Evolutionary conservation across 164 flowering plant species (phyloP), one percentile per base, ranked within the genome.

Genomic region (Nymphaea thermarum): DNA sequence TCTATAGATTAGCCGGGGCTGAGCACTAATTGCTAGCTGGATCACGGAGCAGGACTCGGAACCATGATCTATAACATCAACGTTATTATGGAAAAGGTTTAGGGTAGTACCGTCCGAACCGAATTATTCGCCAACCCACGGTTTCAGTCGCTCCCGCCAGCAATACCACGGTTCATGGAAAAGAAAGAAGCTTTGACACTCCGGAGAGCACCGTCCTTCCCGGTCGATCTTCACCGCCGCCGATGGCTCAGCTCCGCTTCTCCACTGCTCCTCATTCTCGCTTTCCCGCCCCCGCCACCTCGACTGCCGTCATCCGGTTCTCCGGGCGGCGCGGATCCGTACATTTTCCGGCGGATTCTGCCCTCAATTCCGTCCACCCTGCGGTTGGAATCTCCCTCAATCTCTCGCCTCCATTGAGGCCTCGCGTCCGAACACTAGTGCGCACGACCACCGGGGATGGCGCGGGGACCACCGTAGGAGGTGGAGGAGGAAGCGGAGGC

Each of bases 181-280:
- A 25, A 25, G 36, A 25, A 25, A 25, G 36, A 25, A 25, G 36
- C 36, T 25, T 25, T 25, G 36, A 25, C 36, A 25, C 36, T 25
- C 36, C 36, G 36, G 36, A 25, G 36, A 25, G 36, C 36, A 1
- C 36, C 36, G 36, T 25, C 36, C 36, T 25, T 25, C 36, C 36
- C 36, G 36, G 36, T 25, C 36, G 36, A 25, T 51, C 15, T 51
- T 8, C 41, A 6, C 18, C 64, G 12, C 18, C 64, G 43, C 77
- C 25, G 36, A 66, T 76, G 71, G 69, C 80, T 71, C 83, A 80
- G 73, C 80, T 82, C 62, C 83, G 78, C 17, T 78, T 69, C 82
- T 47, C 75, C 76, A 3, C 65, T 73, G 15, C 64, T 8, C 42
- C 64, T 62, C 64, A 5, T 2, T 45, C 14, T 51, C 68, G 6